Evolutionary conservation across 2,329 filamentous ascomycete genomes (phyloP).

Genomic region (Fusarium paranaense): DNA sequence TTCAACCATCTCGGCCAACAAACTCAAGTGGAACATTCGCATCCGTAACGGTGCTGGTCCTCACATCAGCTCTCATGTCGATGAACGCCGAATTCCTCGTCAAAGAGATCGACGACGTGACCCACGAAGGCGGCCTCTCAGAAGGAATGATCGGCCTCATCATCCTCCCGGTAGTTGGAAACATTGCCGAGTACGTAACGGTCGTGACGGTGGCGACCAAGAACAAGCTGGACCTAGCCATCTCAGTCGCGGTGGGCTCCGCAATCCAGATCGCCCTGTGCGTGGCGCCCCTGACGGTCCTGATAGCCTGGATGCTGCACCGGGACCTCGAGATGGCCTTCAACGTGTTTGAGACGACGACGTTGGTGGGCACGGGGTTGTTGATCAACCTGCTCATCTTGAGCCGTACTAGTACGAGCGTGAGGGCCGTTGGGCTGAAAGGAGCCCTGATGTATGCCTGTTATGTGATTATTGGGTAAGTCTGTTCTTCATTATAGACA

Average conservation of each 20-base stretch:
- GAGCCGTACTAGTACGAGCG: slow-evolving; percentile 76
- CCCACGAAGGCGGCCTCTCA: slow-evolving; percentile 60
- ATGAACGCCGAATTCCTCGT: slow-evolving; percentile 72
- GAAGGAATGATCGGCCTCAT: slow-evolving; percentile 72
- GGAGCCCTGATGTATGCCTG: slow-evolving; percentile 68
- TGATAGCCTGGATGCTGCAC: slow-evolving; percentile 68
- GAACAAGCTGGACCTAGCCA: slow-evolving; percentile 72
- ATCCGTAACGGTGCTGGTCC: slow-evolving; percentile 62
- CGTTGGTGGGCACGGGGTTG: slow-evolving; percentile 76
- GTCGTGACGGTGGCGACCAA: slow-evolving; percentile 69
- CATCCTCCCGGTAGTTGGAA: slow-evolving; percentile 71
- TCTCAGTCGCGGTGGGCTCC: slow-evolving; percentile 70
- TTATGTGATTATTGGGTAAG: slow-evolving; percentile 62
- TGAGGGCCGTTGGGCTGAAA: slow-evolving; percentile 61
- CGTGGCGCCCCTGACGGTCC: slow-evolving; percentile 69
- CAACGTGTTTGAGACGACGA: slow-evolving; percentile 80
- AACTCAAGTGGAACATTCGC: slow-evolving; percentile 46
- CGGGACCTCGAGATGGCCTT: slow-evolving; percentile 75
- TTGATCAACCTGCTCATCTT: slow-evolving; percentile 82
- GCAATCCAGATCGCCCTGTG: slow-evolving; percentile 72
- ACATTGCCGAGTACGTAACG: slow-evolving; percentile 73
- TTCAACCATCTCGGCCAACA: slow-evolving; percentile 3
- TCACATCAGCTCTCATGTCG: slow-evolving; percentile 67
- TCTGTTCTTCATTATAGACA: too few species aligned
- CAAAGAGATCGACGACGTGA: slow-evolving; percentile 67